phyloP scores from a whole-genome alignment of 2,329 filamentous ascomycete species.

The Dryadomyces quercivorus region DNA sequence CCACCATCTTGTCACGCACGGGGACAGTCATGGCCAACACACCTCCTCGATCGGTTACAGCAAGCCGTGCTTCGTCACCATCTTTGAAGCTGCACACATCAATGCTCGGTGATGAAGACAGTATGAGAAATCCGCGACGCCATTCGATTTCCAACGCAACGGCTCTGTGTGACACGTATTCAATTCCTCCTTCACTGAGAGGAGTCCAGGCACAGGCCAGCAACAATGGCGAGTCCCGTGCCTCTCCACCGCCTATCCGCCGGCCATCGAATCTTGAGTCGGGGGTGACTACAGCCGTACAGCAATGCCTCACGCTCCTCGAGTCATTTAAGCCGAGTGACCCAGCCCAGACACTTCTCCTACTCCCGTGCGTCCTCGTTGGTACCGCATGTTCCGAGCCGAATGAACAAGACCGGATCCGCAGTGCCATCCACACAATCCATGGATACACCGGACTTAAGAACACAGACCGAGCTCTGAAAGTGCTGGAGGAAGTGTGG shows the following conservation, averaged over 20 bases:
- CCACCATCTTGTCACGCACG: constrained; percentile 8
- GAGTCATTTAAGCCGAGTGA: constrained; percentile 44
- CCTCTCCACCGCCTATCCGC: constrained; percentile 33
- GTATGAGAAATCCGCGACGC: constrained; percentile 8
- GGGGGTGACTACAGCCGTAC: constrained; percentile 40
- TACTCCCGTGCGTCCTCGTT: constrained; percentile 48
- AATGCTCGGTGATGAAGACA: not conserved
- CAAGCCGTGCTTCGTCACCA: constrained; percentile 24
- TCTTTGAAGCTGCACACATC: constrained; percentile 8
- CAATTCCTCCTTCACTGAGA: not conserved
- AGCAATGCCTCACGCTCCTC: constrained; percentile 42
- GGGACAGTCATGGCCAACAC: constrained; percentile 12
- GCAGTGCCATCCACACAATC: constrained; percentile 35
- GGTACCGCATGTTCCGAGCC: constrained; percentile 46
- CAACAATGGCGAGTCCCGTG: constrained; percentile 7
- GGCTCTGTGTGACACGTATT: constrained; percentile 1
- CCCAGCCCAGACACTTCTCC: constrained; percentile 44
- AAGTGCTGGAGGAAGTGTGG: constrained; percentile 49
- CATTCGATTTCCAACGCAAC: constrained; percentile 11
- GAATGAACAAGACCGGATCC: constrained; percentile 38
- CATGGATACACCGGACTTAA: constrained; percentile 47
- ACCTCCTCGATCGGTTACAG: constrained; percentile 17
- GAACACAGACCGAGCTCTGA: constrained; percentile 40
- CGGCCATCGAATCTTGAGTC: constrained; percentile 36
- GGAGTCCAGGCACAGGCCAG: not conserved